phyloP scores from a whole-genome alignment of 2,329 filamentous ascomycete species.

The Rutstroemia sp. region DNA sequence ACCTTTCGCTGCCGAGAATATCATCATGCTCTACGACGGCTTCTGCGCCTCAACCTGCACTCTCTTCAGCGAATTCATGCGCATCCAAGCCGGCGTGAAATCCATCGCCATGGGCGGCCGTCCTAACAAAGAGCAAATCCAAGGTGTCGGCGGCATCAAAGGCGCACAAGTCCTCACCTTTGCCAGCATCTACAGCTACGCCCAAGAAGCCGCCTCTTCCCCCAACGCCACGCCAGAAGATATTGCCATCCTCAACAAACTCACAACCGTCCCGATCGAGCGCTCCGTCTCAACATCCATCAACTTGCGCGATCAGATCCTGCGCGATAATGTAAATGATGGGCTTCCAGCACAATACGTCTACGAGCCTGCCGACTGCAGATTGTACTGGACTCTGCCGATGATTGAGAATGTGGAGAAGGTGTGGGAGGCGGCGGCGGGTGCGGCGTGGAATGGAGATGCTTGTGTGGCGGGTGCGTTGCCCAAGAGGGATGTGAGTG shows the following conservation, averaged over 20 bases:
- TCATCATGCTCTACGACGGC: constrained; percentile 40
- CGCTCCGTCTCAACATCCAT: constrained; percentile 29
- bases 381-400: constrained; percentile 49
- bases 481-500: constrained; percentile 10
- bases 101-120: constrained; percentile 54
- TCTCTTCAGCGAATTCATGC: constrained; percentile 48
- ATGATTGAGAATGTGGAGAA: constrained; percentile 44
- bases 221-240: constrained; percentile 11
- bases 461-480: constrained; percentile 27
- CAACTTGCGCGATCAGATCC: constrained; percentile 36
- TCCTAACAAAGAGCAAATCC: constrained; percentile 45
- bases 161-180: constrained; percentile 37
- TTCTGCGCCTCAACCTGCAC: constrained; percentile 54
- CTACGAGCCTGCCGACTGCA: constrained; percentile 53
- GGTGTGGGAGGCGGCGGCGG: constrained; percentile 43
- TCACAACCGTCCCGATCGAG: constrained; percentile 15
- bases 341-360: constrained; percentile 49
- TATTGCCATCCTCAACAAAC: constrained; percentile 12
- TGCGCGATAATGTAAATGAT: constrained; percentile 26
- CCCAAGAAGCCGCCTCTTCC: constrained; percentile 11
- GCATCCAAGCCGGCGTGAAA: constrained; percentile 43
- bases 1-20: constrained; percentile 35
- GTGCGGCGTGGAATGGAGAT: constrained; percentile 35
- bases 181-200: constrained; percentile 14
- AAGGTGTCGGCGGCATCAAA: constrained; percentile 59